Conservation (phyloP, 2,329 filamentous ascomycete genomes). For the Colletotrichum salicis region DNA sequence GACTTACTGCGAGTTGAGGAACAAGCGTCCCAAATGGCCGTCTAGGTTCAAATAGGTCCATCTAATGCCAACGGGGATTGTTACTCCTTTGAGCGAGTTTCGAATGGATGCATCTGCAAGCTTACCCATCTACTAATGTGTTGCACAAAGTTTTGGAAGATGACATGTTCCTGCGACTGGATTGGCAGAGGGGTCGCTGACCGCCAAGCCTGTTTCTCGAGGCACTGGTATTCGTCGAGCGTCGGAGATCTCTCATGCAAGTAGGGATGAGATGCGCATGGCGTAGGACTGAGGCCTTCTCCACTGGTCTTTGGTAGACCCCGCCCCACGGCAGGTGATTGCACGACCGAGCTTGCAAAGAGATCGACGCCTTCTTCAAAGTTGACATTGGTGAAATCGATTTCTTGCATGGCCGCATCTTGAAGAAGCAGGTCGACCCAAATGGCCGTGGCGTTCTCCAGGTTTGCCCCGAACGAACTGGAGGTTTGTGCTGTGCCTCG, state of each 20-base stretch:
- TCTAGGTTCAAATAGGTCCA: constrained; percentile 29
- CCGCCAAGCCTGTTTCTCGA: constrained; percentile 24
- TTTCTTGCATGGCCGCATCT: constrained; percentile 21
- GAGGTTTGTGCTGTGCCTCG: constrained; percentile 1
- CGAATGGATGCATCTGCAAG: not conserved
- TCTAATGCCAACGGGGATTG: not conserved
- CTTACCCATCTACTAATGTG: constrained; percentile 25
- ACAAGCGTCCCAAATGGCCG: constrained; percentile 28
- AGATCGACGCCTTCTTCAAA: not conserved
- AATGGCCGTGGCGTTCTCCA: constrained; percentile 29
- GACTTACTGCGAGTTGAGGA: constrained; percentile 26
- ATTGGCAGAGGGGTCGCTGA: constrained; percentile 5
- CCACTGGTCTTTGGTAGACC: not conserved
- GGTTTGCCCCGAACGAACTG: constrained; percentile 17
- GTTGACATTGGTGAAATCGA: constrained; percentile 7
- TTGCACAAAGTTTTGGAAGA: constrained; percentile 31
- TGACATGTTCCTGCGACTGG: constrained; percentile 1
- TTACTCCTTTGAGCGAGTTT: not conserved
- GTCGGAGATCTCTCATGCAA: constrained; percentile 1
- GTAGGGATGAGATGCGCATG: constrained; percentile 6
- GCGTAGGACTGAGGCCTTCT: not conserved
- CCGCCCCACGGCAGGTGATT: constrained; percentile 3
- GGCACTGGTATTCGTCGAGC: not conserved
- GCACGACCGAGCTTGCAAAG: constrained; percentile 7
- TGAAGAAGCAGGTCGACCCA: constrained; percentile 31